Evolutionary conservation across 768 basidiomycete species (phyloP), one percentile per base, ranked within the genome.

Genomic region (Macrolepiota dolichaula): DNA sequence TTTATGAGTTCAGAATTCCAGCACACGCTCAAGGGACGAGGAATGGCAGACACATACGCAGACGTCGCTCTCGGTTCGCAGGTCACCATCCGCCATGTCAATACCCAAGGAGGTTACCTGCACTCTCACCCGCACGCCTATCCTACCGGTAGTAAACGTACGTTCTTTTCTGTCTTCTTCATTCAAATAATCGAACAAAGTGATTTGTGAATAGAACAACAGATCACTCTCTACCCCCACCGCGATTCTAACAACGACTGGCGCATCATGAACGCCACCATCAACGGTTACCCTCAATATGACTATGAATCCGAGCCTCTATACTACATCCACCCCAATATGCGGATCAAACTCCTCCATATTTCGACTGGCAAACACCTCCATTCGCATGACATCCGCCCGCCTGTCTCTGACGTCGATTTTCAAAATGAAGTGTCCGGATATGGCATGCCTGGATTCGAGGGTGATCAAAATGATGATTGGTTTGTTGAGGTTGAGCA

Each of bases 1-100:
- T 99, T 99, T 75, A 99, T 99, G 97, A 96, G 92, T 76, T 92
- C 94, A 2, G 96, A 95, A 71, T 99, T 99, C 77, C 96, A 98
- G 75, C 96, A 98, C 70, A 98, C 96, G 0, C 79, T 99, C 12
- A 81, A 87, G 15, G 94, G 95, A 5, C 87, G 87, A 47, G 85
- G 89, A 6, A 98, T 98, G 97, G 80, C 82, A 11, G 95, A 99
- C 72, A 98, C 96, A 0, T 95, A 80, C 72, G 93, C 95, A 89
- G 97, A 99, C 70, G 82, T 98, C 51, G 90, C 86, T 15, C 60
- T 96, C 64, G 96, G 95, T 27, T 97, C 95, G 0, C 77, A 80
- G 46, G 77, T 99, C 40, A 80, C 90, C 1, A 81, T 99, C 38
- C 89, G 95, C 52, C 97, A 98, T 70, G 74, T 95, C 50, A 94